phyloP scores from a whole-genome alignment of 1,284 basidiomycete genomes.

The Gomphus bonarii region DNA sequence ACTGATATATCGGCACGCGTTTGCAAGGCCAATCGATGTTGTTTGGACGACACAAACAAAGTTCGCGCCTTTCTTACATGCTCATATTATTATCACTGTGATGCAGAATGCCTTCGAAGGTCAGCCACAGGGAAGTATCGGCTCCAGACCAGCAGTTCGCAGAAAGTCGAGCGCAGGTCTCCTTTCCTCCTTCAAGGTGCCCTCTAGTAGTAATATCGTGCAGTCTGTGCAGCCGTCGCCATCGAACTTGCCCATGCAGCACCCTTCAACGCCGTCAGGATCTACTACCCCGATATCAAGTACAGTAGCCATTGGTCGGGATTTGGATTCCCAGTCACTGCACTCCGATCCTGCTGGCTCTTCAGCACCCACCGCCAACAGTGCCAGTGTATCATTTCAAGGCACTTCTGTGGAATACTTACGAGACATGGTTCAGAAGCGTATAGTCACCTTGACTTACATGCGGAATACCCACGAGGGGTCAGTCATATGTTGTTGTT shows the following conservation, averaged over 20 bases:
- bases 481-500: slow-evolving; percentile 31
- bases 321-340: slow-evolving; percentile 60
- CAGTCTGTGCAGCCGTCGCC: slow-evolving; percentile 23
- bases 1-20: slow-evolving; percentile 6
- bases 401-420: slow-evolving; percentile 67
- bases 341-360: slow-evolving; percentile 34
- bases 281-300: slow-evolving; percentile 27
- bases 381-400: slow-evolving; percentile 32
- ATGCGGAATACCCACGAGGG: slow-evolving; percentile 77
- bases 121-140: slow-evolving; percentile 5
- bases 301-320: slow-evolving; percentile 35
- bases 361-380: slow-evolving; percentile 24
- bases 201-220: slow-evolving; percentile 20
- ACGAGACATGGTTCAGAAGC: slow-evolving; percentile 68
- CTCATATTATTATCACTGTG: neutral
- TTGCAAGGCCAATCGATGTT: slow-evolving; percentile 6
- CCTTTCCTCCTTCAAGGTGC: slow-evolving; percentile 60
- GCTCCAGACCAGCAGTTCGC: slow-evolving; percentile 52
- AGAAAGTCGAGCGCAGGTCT: slow-evolving; percentile 52
- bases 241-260: slow-evolving; percentile 21
- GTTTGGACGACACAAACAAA: slow-evolving; percentile 6
- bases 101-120: slow-evolving; percentile 10
- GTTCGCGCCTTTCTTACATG: neutral
- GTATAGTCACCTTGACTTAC: slow-evolving; percentile 76
- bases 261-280: slow-evolving; percentile 12